Evolutionary conservation across 805 yeast genomes (phyloP).

Genomic region (Saturnispora besseyi): DNA sequence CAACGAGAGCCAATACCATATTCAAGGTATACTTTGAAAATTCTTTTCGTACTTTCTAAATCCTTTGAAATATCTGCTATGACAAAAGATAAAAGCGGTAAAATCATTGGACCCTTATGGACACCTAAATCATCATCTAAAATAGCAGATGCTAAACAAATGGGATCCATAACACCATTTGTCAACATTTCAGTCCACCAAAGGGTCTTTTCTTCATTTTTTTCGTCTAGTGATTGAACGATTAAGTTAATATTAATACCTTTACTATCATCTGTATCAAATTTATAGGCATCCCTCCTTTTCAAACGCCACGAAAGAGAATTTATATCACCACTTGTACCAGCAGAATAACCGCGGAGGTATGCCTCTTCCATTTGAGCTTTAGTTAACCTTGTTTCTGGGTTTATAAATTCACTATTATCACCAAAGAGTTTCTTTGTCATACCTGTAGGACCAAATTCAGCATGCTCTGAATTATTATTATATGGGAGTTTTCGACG

Average conservation of each 20-base stretch:
- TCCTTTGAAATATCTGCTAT: slow-evolving; percentile 43
- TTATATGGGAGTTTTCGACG: neutral
- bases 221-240: slow-evolving; percentile 14
- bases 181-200: slow-evolving; percentile 7
- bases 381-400: neutral
- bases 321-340: neutral
- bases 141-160: slow-evolving; percentile 66
- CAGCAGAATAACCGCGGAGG: neutral
- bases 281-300: neutral
- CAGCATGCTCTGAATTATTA: neutral
- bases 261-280: neutral
- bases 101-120: slow-evolving; percentile 72
- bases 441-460: slow-evolving; percentile 3
- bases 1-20: slow-evolving; percentile 81
- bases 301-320: slow-evolving; percentile 3
- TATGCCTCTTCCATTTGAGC: neutral
- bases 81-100: slow-evolving; percentile 62
- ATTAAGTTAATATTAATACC: neutral
- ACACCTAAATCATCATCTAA: slow-evolving; percentile 67
- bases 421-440: slow-evolving; percentile 4
- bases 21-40: slow-evolving; percentile 65
- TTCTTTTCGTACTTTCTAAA: slow-evolving; percentile 27
- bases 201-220: slow-evolving; percentile 19
- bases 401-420: neutral
- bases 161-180: slow-evolving; percentile 60